Evolutionary conservation across 495 filamentous ascomycete species (phyloP).

Genomic region (Jackrogersella minutella): DNA sequence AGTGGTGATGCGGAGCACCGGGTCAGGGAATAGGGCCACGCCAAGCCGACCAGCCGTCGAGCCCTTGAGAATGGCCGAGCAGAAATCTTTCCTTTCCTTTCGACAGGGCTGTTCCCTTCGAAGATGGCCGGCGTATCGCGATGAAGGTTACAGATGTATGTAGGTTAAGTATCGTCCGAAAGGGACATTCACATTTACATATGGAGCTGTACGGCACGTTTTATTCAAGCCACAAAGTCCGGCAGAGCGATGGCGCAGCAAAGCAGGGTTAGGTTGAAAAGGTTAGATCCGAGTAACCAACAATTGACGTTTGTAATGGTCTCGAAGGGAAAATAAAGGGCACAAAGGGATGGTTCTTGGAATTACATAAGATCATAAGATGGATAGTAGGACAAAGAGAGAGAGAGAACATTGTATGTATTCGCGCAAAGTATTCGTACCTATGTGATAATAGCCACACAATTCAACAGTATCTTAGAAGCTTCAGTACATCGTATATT

Average conservation of each 20-base stretch:
- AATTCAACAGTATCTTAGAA: slow-evolving; percentile 39
- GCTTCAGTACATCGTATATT: slow-evolving; percentile 37
- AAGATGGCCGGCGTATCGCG: not conserved
- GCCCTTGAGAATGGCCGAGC: slow-evolving; percentile 33
- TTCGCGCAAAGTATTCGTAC: slow-evolving; percentile 33
- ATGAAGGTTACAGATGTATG: not conserved
- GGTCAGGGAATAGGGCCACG: slow-evolving; percentile 37
- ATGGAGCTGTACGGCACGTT: not conserved
- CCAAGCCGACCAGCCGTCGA: slow-evolving; percentile 40
- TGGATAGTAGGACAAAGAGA: slow-evolving; percentile 11
- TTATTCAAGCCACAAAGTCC: slow-evolving; percentile 18
- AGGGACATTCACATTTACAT: too few species aligned
- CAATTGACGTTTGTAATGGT: slow-evolving; percentile 18
- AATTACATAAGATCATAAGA: slow-evolving; percentile 39
- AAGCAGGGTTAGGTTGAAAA: slow-evolving; percentile 8
- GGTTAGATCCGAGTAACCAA: slow-evolving; percentile 22
- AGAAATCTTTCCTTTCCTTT: slow-evolving; percentile 15
- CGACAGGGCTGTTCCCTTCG: not conserved
- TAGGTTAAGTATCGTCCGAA: too few species aligned
- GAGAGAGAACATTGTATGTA: slow-evolving; percentile 9
- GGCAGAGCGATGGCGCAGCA: not conserved
- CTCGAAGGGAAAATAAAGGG: slow-evolving; percentile 22
- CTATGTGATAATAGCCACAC: slow-evolving; percentile 39
- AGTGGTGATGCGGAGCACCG: slow-evolving; percentile 39
- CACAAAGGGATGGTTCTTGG: slow-evolving; percentile 21